phyloP scores from a whole-genome alignment of 2,329 filamentous ascomycete genomes.

The Phaeosphaeria sp. region DNA sequence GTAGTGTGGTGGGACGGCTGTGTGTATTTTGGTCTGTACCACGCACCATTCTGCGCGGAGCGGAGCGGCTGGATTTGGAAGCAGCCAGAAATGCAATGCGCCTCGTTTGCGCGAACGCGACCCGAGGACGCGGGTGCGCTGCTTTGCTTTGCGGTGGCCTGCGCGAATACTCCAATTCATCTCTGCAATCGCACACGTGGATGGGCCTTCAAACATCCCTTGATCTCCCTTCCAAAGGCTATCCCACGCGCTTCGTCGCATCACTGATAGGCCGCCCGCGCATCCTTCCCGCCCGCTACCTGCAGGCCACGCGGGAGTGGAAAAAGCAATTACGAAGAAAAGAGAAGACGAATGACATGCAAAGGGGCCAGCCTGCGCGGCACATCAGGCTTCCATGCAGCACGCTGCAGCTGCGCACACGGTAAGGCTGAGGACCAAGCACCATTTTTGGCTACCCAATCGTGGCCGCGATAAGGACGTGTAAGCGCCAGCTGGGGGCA shows the following conservation, averaged over 20 bases:
- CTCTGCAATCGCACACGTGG: conserved; percentile 3
- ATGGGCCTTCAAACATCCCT: neutral
- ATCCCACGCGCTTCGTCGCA: conserved; percentile 2
- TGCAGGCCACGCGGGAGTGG: conserved; percentile 1
- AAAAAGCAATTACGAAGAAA: conserved; percentile 4
- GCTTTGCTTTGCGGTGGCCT: neutral
- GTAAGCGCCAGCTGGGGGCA: conserved; percentile 19
- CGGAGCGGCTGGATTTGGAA: neutral
- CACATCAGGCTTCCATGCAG: conserved; percentile 11
- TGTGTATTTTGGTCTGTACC: neutral
- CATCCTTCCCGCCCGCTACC: conserved; percentile 5
- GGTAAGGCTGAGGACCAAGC: conserved; percentile 15
- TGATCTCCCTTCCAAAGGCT: neutral
- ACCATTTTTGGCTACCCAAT: conserved; percentile 10
- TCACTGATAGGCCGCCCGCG: conserved; percentile 3
- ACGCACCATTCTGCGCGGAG: neutral
- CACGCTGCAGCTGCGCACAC: neutral
- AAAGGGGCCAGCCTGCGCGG: conserved; percentile 10
- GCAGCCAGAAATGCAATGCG: neutral
- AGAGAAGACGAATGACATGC: conserved; percentile 1
- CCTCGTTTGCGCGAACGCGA: neutral
- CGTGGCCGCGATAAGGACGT: conserved; percentile 1
- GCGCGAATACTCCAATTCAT: conserved; percentile 6
- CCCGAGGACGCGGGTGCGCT: neutral
- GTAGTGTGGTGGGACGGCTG: conserved; percentile 1